Evolutionary conservation across 768 basidiomycete genomes (phyloP), one percentile per base, ranked within the genome.

Genomic region (Russula abietina): DNA sequence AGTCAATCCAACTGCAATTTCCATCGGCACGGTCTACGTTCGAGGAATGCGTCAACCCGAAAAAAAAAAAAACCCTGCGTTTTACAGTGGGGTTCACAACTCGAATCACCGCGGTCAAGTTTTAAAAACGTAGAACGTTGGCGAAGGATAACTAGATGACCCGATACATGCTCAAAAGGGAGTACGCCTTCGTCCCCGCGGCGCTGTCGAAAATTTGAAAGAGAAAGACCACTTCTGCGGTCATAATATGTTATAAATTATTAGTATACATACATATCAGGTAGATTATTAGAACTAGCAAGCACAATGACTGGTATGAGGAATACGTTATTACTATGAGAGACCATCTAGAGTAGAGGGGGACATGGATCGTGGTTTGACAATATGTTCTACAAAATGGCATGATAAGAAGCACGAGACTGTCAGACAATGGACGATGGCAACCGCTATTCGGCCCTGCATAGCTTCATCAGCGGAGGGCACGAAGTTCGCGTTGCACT

Each of bases 391-490:
- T 60, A 60, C 59, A 60, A 46, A 24, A 22, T 14, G 39, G 22
- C 28, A n/a, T 45, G 59, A 2, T 33, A 17, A 56, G 1, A 32
- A n/a, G 28, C 24, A 30, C n/a, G 41, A 24, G n/a, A n/a, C 17
- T 14, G 19, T 38, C 14, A 32, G 22, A n/a, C 36, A 54, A 33
- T 33, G 22, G 33, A 14, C 30, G 19, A 50, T 24, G 26, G 32
- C 38, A 30, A 30, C 30, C 36, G 16, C 22, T 12, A 4, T 4
- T n/a, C n/a, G n/a, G n/a, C n/a, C n/a, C n/a, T n/a, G n/a, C n/a
- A n/a, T n/a, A n/a, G n/a, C n/a, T n/a, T n/a, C 28, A 30, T 30
- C 28, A 30, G 28, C 52, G 84, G 61, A 86, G 85, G 51, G 43
- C 10, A 32, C 75, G 76, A 33, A 68, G 65, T 54, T 68, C 67